Base-by-base conservation (phyloP, 2,329 filamentous ascomycete genomes). In the Plectosphaerella cucumerina region DNA sequence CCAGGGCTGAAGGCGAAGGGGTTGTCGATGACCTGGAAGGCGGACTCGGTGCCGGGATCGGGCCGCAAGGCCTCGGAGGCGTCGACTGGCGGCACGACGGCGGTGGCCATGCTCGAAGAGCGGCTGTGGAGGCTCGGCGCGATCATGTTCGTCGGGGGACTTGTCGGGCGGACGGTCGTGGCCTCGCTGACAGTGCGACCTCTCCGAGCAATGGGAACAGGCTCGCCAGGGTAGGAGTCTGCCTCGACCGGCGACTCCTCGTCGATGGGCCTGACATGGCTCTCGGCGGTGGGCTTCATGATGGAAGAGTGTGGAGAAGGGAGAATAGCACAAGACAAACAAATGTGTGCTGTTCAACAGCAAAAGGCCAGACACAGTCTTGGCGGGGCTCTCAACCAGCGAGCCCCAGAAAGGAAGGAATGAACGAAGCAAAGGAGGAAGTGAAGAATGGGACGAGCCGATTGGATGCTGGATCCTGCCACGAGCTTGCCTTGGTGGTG, bases 1-100 rank as follows among this genome's bases (percentile, higher is more conserved):
- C 87, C 87, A 1, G 85, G 86, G 1, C 84, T 81, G 59, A 87
- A 90, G 4, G 85, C 87, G 57, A 90, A 91, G 44, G 80, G 84
- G 63, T 88, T 90, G 62, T 89, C 90, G 57, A 86, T 74, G 10
- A 87, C 78, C 34, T 80, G 60, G 58, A 90, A 91, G 58, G 89
- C 86, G 6, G 68, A 74, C 67, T 90, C 86, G 1, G 82, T 85
- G 5, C 86, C 86, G 5, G 85, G 85, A 64, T 90, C 87, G 1
- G 87, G 84, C 44, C 72, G 75, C 9, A 89, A 70, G 4, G 84
- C 84, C 49, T 85, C 37, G 53, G 82, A 71, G 11, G 54, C 49
- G 31, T 63, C 62, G 12, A 31, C 12, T 12, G 14, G 15, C 9
- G 35, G 35, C 3, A 37, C 35, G 14, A 37, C 35, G 35, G 35